These are phyloP conservation scores for Geotrichum armillariae DNA, from an alignment of 1,139 yeast genomes.

Conservation along the genomic window DNA sequence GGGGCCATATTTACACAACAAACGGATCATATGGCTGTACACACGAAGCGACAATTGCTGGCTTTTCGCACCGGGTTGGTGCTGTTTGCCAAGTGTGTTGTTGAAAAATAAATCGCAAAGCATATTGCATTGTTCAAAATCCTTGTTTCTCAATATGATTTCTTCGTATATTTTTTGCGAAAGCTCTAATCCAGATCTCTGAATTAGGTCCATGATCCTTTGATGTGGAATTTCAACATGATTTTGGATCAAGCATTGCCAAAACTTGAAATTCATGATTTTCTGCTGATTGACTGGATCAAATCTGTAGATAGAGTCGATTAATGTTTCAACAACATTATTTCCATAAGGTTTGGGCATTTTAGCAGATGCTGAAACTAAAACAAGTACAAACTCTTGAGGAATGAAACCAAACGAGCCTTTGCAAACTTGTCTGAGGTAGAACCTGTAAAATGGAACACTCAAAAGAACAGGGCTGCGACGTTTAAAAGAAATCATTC, in stretches of 20 bases:
- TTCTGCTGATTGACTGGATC: background rate
- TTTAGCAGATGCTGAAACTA: conserved; percentile 2
- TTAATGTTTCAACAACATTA: background rate
- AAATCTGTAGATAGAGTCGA: conserved; percentile 4
- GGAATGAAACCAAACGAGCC: background rate
- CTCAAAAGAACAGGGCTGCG: conserved; percentile 2
- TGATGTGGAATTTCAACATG: background rate
- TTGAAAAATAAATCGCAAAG: conserved; percentile 7
- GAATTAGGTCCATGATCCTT: conserved; percentile 4
- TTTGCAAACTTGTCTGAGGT: conserved; percentile 3
- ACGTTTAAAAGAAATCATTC: conserved; percentile 1
- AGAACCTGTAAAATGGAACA: conserved; percentile 4
- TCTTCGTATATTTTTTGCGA: conserved; percentile 8
- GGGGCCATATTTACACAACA: conserved; percentile 12
- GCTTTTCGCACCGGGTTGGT: background rate
- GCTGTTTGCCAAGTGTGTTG: background rate
- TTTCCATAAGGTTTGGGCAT: conserved; percentile 1
- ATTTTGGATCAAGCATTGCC: conserved; percentile 1
- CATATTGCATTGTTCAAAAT: conserved; percentile 11
- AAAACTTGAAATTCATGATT: background rate
- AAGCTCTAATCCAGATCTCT: background rate
- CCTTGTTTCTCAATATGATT: conserved; percentile 5
- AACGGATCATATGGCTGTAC: conserved; percentile 14
- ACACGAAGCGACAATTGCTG: conserved; percentile 11
- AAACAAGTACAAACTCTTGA: background rate